Base-by-base conservation (phyloP, 2,329 filamentous ascomycete genomes). In the Diplodia corticola region DNA sequence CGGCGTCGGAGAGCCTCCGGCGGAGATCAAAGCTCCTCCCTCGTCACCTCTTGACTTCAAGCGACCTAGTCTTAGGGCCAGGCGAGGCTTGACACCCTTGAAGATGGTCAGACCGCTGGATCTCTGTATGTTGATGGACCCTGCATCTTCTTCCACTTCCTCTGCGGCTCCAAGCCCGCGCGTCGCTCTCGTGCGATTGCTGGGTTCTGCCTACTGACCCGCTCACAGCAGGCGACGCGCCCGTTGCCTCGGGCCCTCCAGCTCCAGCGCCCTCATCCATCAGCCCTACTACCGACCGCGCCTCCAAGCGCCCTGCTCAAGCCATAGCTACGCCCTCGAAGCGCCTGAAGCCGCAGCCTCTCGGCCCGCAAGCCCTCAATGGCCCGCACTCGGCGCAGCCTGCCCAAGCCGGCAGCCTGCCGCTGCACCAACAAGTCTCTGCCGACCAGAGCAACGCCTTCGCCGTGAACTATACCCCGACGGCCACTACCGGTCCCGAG, bases 11-110 rank as follows among this genome's bases (percentile, higher is more conserved):
- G 57, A 61, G 57, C 44, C 40, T 60, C 48, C 51, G 53, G 60
- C 60, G 66, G 48, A 54, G 65, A 65, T 63, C 65, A 57, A 63
- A 54, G 57, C 64, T 59, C 46, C 60, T 60, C 51, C 53, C 64
- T 64, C 60, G 64, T 63, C 61, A 61, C 64, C 51, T 68, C 51
- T 61, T 54, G 65, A 67, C 40, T 53, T 64, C 66, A 59, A 60
- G 61, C 67, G 53, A 66, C 64, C 64, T 66, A 66, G 64, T 63
- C 57, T 66, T 66, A 66, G 64, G 64, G 64, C 64, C 64, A 24
- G 64, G 50, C 50, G 26, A 64, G 63, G 49, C 63, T 64, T 51
- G 63, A 64, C 57, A 66, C 55, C 64, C 64, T 54, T 66, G 48
- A 66, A 66, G 48, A 66, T 66, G 64, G 64, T 63, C 57, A 66